Evolutionary conservation across 495 filamentous ascomycete species (phyloP).

Genomic region (Lophium mytilinum): DNA sequence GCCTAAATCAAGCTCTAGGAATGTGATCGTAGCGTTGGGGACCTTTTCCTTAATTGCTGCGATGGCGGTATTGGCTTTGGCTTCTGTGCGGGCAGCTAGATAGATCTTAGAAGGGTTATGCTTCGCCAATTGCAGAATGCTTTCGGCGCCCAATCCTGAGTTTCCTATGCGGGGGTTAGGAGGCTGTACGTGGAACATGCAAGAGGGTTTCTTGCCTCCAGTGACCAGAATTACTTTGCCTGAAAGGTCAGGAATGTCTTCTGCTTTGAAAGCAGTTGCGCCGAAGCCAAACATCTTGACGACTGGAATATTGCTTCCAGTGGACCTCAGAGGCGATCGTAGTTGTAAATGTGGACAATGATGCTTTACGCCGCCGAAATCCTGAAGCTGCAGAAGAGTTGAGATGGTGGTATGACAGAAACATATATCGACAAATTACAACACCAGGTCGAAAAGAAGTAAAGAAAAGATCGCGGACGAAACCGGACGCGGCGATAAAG

Average conservation of each 20-base stretch:
- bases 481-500: no score
- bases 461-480: no score
- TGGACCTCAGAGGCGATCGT: no score
- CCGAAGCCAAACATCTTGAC: no score
- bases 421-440: no score
- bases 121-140: background rate
- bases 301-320: no score
- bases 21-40: background rate
- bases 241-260: slow-evolving; percentile 13
- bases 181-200: background rate
- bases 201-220: slow-evolving; percentile 1
- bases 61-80: background rate
- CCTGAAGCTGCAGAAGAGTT: no score
- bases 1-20: background rate
- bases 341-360: no score
- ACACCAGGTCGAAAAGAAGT: no score
- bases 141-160: slow-evolving; percentile 5
- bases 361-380: no score
- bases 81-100: background rate
- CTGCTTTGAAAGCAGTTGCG: no score
- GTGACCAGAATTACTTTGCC: slow-evolving; percentile 13
- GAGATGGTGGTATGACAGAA: no score
- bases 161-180: background rate
- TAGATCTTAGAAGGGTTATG: slow-evolving; percentile 7
- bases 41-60: background rate